Conservation (phyloP, 441 rosid species). For the Erodium moschatum region DNA sequence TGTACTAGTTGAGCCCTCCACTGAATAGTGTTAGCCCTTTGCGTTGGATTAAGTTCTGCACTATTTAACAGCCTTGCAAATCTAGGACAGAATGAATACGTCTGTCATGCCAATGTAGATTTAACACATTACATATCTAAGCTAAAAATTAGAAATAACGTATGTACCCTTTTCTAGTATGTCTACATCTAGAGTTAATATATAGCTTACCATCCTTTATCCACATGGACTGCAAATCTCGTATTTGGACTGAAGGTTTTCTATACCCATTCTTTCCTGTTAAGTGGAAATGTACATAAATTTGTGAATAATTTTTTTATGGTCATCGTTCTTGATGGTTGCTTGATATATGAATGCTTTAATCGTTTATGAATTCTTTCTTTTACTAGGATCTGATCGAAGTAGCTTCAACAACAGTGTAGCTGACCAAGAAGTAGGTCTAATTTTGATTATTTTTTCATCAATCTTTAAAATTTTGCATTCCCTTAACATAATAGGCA, state of each 20-base stretch:
- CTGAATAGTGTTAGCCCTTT: too few relatives aligned
- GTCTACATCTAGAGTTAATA: not conserved
- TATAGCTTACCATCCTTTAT: not conserved
- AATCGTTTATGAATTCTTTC: not conserved
- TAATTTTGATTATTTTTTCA: conserved; percentile 16
- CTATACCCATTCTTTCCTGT: not conserved
- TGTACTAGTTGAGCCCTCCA: too few relatives aligned
- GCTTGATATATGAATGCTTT: not conserved
- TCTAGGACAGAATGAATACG: too few relatives aligned
- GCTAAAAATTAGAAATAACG: not conserved
- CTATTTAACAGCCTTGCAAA: too few relatives aligned
- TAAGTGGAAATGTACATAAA: not conserved
- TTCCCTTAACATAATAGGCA: not conserved
- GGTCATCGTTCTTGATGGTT: conserved; percentile 7
- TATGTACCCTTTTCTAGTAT: not conserved
- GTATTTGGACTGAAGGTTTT: not conserved
- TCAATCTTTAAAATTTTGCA: not conserved
- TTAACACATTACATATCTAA: too few relatives aligned
- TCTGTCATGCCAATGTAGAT: too few relatives aligned
- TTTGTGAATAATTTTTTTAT: not conserved
- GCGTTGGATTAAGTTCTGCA: too few relatives aligned
- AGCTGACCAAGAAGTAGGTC: conserved; percentile 84
- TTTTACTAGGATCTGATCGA: conserved; percentile 49
- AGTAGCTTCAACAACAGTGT: conserved; percentile 90
- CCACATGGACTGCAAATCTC: not conserved